Conservation (phyloP, 129 eudicot species). For the Scalesia atractyloides region DNA sequence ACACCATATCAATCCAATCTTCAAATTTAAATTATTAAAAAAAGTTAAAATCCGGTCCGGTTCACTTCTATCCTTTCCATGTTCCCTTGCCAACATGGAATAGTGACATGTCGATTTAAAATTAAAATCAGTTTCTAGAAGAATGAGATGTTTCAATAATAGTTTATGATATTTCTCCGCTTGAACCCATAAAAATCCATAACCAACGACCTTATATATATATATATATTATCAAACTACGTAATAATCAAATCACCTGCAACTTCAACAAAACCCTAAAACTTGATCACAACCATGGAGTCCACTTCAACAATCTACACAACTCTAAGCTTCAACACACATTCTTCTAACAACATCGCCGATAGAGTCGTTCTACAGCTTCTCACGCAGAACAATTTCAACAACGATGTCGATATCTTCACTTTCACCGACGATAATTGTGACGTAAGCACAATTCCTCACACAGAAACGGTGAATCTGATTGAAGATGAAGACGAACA, state of each 20-base stretch:
- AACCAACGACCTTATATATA: conserved; percentile 20
- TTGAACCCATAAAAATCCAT: not conserved
- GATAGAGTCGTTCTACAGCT: conserved; percentile 59
- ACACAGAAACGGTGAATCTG: not conserved
- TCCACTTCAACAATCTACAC: conserved; percentile 23
- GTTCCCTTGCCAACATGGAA: too few species aligned
- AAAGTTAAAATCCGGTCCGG: too few species aligned
- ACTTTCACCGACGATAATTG: not conserved
- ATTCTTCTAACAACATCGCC: conserved; percentile 54
- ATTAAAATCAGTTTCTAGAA: conserved; percentile 13
- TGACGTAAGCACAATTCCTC: not conserved
- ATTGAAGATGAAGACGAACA: conserved; percentile 21
- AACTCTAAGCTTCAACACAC: too few species aligned
- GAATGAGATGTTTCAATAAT: not conserved
- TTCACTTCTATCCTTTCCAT: too few species aligned
- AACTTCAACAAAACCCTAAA: not conserved
- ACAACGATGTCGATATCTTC: conserved; percentile 11
- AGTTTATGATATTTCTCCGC: not conserved
- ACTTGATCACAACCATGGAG: conserved; percentile 40
- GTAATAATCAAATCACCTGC: not conserved
- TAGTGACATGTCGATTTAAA: not conserved
- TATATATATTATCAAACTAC: too few species aligned
- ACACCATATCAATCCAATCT: too few species aligned
- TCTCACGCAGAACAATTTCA: conserved; percentile 11
- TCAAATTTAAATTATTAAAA: too few species aligned